Conservation (phyloP, 73 alveolate genomes). For the Paramecium tetraurelia region DNA sequence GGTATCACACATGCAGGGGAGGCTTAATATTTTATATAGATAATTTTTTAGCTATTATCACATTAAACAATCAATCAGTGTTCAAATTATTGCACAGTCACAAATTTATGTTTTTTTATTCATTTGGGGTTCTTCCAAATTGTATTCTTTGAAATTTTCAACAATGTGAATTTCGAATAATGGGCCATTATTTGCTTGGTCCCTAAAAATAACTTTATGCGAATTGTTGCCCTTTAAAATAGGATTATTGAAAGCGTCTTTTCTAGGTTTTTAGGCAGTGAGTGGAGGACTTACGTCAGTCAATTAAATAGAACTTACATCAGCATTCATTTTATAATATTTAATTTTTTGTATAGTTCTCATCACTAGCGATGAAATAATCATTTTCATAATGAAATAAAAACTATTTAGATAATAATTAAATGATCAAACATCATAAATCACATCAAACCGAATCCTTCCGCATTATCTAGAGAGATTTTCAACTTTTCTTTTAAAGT, state of each 20-base stretch:
- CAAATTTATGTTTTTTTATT: not conserved
- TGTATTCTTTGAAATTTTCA: conserved; percentile 7
- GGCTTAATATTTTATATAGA: not conserved
- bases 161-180: not conserved
- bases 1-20: not conserved
- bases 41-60: not conserved
- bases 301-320: not conserved
- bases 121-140: not conserved
- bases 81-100: not conserved
- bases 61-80: not conserved
- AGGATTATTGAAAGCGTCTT: conserved; percentile 23
- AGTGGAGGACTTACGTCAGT: not conserved
- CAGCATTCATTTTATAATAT: not conserved
- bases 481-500: conserved; percentile 71
- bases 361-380: not conserved
- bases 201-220: conserved; percentile 17
- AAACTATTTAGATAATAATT: not conserved
- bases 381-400: not conserved
- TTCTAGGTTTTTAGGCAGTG: not conserved
- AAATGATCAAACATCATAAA: not conserved
- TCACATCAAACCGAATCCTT: conserved; percentile 95
- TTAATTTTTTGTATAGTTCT: not conserved
- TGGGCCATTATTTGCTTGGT: conserved; percentile 13
- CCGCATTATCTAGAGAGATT: conserved; percentile 91
- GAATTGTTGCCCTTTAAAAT: not conserved